Evolutionary conservation across 331 rosid species (phyloP).

Genomic region (Acacia concinna): DNA sequence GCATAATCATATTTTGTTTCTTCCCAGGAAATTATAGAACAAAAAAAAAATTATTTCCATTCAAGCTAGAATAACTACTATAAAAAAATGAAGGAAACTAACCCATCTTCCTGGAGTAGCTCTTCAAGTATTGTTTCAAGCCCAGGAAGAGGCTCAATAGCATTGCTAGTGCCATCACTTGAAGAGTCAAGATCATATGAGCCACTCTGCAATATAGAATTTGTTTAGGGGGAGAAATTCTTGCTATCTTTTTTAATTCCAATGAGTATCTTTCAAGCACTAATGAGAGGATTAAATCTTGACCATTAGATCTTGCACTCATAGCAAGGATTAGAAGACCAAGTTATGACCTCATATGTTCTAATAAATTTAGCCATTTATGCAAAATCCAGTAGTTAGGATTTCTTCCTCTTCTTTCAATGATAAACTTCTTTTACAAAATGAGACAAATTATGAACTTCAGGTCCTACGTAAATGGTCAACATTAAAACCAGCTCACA

Average conservation of each 20-base stretch:
- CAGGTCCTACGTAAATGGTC: not conserved
- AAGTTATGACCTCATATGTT: not conserved
- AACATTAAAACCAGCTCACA: not conserved
- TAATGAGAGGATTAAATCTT: not conserved
- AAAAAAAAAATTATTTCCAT: not conserved
- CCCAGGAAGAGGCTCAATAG: constrained; percentile 87
- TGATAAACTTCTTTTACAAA: not conserved
- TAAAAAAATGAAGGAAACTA: not conserved
- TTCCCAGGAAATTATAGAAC: constrained; percentile 10
- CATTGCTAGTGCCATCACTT: constrained; percentile 28
- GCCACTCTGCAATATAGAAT: constrained; percentile 52
- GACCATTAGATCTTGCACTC: not conserved
- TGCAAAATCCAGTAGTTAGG: not conserved
- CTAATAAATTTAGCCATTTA: not conserved
- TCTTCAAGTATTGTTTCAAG: constrained; percentile 80
- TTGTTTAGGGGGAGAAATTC: constrained; percentile 19
- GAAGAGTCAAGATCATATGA: constrained; percentile 44
- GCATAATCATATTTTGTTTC: not conserved
- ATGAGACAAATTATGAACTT: not conserved
- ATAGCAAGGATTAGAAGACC: not conserved
- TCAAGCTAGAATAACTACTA: not conserved
- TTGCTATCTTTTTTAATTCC: not conserved
- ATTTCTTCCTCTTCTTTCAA: not conserved
- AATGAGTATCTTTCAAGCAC: not conserved
- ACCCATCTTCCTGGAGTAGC: constrained; percentile 58